Evolutionary conservation across 2,329 filamentous ascomycete species (phyloP).

Genomic region (Fusarium domesticum): DNA sequence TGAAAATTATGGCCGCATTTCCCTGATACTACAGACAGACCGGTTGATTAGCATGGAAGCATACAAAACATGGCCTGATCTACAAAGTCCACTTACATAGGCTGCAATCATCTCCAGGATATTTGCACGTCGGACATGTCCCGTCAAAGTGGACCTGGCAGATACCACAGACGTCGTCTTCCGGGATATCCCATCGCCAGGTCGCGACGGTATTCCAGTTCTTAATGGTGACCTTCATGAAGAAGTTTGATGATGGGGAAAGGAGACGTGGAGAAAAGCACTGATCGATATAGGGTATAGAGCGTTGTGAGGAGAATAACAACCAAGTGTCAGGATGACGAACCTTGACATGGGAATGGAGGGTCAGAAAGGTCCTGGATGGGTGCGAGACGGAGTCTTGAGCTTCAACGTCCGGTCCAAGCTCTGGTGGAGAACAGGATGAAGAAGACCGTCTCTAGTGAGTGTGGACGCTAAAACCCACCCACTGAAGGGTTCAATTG

Average conservation of each 20-base stretch:
- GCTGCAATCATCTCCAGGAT: conserved; percentile 92
- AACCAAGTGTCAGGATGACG: conserved; percentile 20
- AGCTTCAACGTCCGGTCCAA: no score
- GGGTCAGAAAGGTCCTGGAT: conserved; percentile 11
- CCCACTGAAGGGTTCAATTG: neutral
- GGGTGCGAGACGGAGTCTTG: conserved; percentile 1
- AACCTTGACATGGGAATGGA: conserved; percentile 8
- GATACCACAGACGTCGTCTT: conserved; percentile 97
- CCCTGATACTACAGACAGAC: conserved; percentile 67
- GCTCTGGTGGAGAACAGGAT: no score
- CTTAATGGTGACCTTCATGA: conserved; percentile 93
- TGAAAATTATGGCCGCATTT: conserved; percentile 98
- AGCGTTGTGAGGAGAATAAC: neutral
- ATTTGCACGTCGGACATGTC: conserved; percentile 97
- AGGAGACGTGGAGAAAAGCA: conserved; percentile 8
- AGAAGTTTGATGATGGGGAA: conserved; percentile 10
- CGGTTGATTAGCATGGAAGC: conserved; percentile 15
- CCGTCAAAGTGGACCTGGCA: conserved; percentile 98
- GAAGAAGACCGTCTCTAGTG: no score
- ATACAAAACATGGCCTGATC: conserved; percentile 14
- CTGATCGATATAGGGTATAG: conserved; percentile 1
- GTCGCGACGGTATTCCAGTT: conserved; percentile 93
- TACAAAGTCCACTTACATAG: conserved; percentile 60
- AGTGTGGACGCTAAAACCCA: no score
- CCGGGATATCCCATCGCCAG: conserved; percentile 96